Conservation (phyloP, 306 rosid species). For the Malus sylvestris region DNA sequence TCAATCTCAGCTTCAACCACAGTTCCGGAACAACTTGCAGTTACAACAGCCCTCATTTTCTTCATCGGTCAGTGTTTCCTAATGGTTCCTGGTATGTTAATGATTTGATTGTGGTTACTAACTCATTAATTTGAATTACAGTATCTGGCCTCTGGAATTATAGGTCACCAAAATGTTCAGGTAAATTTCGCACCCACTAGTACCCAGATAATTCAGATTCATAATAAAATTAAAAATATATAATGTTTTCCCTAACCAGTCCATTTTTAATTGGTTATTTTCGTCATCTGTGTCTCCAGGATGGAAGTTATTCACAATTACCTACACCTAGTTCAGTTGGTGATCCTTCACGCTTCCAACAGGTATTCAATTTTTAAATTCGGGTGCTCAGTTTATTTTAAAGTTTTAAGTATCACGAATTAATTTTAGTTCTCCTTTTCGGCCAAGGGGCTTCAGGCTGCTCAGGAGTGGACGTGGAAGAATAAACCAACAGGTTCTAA, state of each 20-base stretch:
- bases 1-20: conserved; percentile 57
- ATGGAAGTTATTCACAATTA: conserved; percentile 46
- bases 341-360: conserved; percentile 51
- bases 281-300: conserved; percentile 29
- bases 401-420: background rate
- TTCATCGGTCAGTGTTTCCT: conserved; percentile 36
- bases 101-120: background rate
- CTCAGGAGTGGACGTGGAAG: conserved; percentile 85
- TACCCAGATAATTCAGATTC: background rate
- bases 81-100: background rate
- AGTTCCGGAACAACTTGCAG: conserved; percentile 45
- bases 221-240: background rate
- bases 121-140: conserved; percentile 29
- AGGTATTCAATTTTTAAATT: conserved; percentile 22
- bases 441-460: conserved; percentile 54
- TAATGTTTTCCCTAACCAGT: background rate
- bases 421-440: conserved; percentile 15
- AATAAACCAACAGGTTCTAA: conserved; percentile 68
- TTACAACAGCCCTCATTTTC: conserved; percentile 50
- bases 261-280: background rate
- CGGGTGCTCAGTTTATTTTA: background rate
- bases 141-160: conserved; percentile 57
- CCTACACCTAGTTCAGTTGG: conserved; percentile 31
- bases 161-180: conserved; percentile 57
- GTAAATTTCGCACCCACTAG: conserved; percentile 22